A percentile compares a stretch with the other conserved stretches of the same genome.
phyloP scores from a whole-genome alignment of 352 stramenopile species.

The Pilasporangium apinafurcum region DNA sequence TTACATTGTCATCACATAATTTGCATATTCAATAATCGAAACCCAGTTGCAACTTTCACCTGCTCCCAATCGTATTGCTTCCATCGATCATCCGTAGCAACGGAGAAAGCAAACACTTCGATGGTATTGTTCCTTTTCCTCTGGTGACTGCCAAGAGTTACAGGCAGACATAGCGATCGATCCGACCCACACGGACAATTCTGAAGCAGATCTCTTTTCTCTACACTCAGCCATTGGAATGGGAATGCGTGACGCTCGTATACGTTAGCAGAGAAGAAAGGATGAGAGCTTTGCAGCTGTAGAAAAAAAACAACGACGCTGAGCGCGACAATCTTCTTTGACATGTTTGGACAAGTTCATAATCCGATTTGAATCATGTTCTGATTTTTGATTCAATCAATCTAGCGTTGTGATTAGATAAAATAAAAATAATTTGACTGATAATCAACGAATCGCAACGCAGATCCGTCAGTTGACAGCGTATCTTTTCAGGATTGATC shows the following conservation, averaged over 20 bases:
- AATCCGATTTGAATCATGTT: too few species aligned
- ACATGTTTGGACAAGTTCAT: too few species aligned
- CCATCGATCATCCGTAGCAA: conserved; percentile 52
- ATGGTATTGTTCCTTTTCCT: conserved; percentile 8
- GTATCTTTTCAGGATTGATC: too few species aligned
- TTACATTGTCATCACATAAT: not conserved
- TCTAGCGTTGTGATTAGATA: too few species aligned
- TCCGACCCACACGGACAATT: conserved; percentile 44
- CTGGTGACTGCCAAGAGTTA: conserved; percentile 16
- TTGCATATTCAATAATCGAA: not conserved
- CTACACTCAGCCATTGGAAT: conserved; percentile 14
- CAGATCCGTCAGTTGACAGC: too few species aligned
- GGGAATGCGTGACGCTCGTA: conserved; percentile 12
- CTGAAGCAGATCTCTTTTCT: conserved; percentile 22
- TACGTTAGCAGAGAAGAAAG: not conserved
- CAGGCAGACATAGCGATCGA: conserved; percentile 46
- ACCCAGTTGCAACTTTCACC: conserved; percentile 6
- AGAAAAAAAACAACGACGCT: too few species aligned
- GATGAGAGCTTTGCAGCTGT: too few species aligned
- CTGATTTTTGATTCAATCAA: too few species aligned
- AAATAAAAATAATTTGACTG: too few species aligned
- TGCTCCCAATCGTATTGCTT: conserved; percentile 75
- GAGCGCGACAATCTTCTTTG: too few species aligned
- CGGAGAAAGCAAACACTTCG: conserved; percentile 79
- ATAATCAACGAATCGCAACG: too few species aligned